Percentiles rank a stretch among this genome's conserved stretches.
phyloP scores from a whole-genome alignment of 257 asterid genomes.

The Solanum medicagineum region DNA sequence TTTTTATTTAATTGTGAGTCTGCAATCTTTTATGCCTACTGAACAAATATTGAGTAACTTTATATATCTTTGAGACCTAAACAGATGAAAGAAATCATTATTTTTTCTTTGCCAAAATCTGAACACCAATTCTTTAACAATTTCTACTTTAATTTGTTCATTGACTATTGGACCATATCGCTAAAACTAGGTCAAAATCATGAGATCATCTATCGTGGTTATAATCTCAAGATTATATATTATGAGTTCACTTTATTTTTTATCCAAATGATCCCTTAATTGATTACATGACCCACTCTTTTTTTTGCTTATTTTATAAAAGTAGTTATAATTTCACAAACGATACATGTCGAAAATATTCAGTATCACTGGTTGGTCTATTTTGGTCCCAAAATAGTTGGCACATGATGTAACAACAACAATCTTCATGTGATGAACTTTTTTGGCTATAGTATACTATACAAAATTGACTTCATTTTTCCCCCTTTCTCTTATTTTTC shows the following conservation, averaged over 20 bases:
- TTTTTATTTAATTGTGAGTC: background rate
- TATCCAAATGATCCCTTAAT: background rate
- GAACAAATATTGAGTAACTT: background rate
- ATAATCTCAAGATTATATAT: background rate
- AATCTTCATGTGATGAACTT: background rate
- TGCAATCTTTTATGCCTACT: rapidly evolving
- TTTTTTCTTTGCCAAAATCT: background rate
- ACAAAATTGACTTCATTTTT: background rate
- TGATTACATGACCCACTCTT: background rate
- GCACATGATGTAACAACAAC: background rate
- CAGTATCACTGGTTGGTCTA: background rate
- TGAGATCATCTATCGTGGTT: background rate
- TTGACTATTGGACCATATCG: background rate
- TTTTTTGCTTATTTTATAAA: background rate
- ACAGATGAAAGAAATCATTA: background rate
- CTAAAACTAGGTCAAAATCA: background rate
- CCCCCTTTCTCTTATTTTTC: background rate
- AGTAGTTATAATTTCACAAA: background rate
- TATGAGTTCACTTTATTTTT: background rate
- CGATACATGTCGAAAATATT: background rate
- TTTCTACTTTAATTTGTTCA: background rate
- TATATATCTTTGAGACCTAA: background rate
- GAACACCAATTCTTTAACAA: background rate
- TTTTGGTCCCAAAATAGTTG: background rate
- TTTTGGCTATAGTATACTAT: background rate